Evolutionary conservation across 768 basidiomycete genomes (phyloP), one percentile per base, ranked within the genome.

Genomic region (Auriscalpium vulgare): DNA sequence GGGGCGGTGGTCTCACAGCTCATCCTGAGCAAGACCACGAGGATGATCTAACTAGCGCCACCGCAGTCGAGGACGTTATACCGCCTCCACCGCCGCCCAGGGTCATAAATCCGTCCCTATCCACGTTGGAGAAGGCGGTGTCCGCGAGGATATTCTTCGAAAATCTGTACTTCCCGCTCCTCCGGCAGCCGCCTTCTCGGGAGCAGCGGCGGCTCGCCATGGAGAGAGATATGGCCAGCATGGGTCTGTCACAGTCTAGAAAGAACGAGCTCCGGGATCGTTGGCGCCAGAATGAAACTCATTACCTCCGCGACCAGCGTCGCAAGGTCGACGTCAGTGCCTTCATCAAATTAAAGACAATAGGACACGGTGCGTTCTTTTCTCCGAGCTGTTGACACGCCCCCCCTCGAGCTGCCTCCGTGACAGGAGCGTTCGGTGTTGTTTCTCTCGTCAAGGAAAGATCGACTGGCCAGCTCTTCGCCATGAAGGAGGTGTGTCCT

Each of bases 131-230:
- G 71, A 94, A 89, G 69, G 91, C 94, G 51, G 91, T 93, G 56
- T 87, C 94, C 37, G 85, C 89, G 43, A 84, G 89, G 67, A 91
- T 97, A 73, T 97, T 85, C 78, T 97, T 98, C 71, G 91, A 91
- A 77, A 92, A 89, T 66, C 77, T 87, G 35, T 95, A 88, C 71
- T 95, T 89, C 71, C 85, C 83, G 35, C 78, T 94, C 54, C 81
- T 94, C 66, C 87, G 91, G 62, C 87, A 92, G 57, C 80, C 87
- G 35, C 83, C 90, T 50, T 88, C 88, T 57, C 82, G 95, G 36
- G 93, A 95, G 68, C 85, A 91, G 68, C 79, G 95, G 56, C 78
- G 85, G 62, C 69, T 85, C 34, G 87, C 91, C 23, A 89, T 97
- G 81, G 95, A 97, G 72, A 81, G 76, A 62, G 92, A 95, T 65